Evolutionary conservation across 2,329 filamentous ascomycete species (phyloP).

Genomic region (Calonectria henricotiae): DNA sequence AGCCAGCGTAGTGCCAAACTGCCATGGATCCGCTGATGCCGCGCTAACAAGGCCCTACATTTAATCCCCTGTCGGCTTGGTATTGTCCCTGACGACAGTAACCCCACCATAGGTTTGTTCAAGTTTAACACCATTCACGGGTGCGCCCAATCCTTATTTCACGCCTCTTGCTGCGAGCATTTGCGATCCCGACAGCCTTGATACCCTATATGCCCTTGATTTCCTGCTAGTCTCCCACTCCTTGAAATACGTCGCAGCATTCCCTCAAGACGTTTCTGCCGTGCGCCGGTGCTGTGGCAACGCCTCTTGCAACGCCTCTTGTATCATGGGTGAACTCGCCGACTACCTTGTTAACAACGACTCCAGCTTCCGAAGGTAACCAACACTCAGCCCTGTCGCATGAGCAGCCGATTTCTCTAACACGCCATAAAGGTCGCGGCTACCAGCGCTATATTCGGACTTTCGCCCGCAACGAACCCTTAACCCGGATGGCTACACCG

Average conservation of each 20-base stretch:
- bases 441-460: slow-evolving; percentile 91
- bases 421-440: slow-evolving; percentile 73
- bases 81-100: slow-evolving; percentile 31
- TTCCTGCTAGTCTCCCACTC: background rate
- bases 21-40: slow-evolving; percentile 31
- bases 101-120: slow-evolving; percentile 30
- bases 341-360: slow-evolving; percentile 76
- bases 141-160: background rate
- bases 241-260: background rate
- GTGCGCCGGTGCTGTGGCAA: slow-evolving; percentile 8
- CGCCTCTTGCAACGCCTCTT: slow-evolving; percentile 29
- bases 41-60: slow-evolving; percentile 37
- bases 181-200: background rate
- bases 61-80: background rate
- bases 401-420: slow-evolving; percentile 16
- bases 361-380: slow-evolving; percentile 73
- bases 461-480: slow-evolving; percentile 81
- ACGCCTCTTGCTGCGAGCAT: background rate
- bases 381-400: background rate
- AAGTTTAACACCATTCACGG: slow-evolving; percentile 17
- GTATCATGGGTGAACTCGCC: slow-evolving; percentile 77
- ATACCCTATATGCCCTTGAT: background rate
- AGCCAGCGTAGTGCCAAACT: background rate
- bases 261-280: background rate
- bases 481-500: slow-evolving; percentile 88